Evolutionary conservation across 2,329 filamentous ascomycete species (phyloP).

Genomic region (Escovopsis sp.): DNA sequence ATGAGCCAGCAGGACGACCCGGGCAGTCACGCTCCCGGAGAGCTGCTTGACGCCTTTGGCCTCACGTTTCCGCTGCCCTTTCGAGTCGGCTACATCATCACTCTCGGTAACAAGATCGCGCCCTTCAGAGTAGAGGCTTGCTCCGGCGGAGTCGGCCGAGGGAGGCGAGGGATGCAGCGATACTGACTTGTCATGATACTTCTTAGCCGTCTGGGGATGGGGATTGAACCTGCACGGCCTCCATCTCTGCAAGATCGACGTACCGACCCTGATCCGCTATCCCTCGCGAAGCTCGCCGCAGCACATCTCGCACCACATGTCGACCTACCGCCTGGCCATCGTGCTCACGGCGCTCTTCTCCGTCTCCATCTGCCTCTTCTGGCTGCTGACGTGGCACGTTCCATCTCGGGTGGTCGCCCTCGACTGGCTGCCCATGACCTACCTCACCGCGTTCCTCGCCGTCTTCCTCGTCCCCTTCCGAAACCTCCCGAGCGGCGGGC

Average conservation of each 20-base stretch:
- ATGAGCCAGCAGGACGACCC: too few relatives aligned
- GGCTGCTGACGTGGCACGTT: constrained; percentile 60
- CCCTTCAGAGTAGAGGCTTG: too few relatives aligned
- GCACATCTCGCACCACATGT: constrained; percentile 61
- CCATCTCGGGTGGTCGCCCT: constrained; percentile 56
- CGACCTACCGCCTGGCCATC: constrained; percentile 73
- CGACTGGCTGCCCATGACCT: constrained; percentile 76
- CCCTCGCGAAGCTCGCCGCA: constrained; percentile 56
- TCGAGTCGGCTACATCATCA: constrained; percentile 71
- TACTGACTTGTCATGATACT: too few relatives aligned
- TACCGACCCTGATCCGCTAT: constrained; percentile 75
- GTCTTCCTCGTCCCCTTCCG: constrained; percentile 62
- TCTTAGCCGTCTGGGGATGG: constrained; percentile 87
- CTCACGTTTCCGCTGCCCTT: constrained; percentile 78
- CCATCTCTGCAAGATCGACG: constrained; percentile 66
- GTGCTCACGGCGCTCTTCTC: constrained; percentile 58
- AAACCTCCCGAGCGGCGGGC: constrained; percentile 52
- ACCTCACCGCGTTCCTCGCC: constrained; percentile 57
- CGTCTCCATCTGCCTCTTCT: constrained; percentile 67
- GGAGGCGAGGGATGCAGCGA: too few relatives aligned
- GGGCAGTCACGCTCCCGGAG: constrained; percentile 58
- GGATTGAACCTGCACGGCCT: constrained; percentile 83
- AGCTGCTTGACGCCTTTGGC: constrained; percentile 71
- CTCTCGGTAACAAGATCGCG: too few relatives aligned
- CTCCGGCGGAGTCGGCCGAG: too few relatives aligned